phyloP scores from a whole-genome alignment of 2,329 filamentous ascomycete genomes.

The Lasiodiplodia citricola region DNA sequence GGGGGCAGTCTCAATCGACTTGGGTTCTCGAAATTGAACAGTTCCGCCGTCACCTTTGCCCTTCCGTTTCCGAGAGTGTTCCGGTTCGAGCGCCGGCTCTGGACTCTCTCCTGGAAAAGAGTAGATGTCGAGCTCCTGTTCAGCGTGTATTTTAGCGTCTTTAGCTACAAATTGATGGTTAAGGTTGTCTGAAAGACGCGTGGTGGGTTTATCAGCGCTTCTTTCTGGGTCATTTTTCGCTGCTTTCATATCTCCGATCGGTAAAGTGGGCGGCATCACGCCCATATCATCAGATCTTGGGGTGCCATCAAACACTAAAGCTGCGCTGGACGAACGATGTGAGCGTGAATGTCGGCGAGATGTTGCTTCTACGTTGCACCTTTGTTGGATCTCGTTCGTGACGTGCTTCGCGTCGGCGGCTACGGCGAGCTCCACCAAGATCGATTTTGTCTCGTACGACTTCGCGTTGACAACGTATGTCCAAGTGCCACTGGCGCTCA shows the following conservation, averaged over 20 bases:
- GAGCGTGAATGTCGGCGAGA: background rate
- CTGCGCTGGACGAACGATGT: background rate
- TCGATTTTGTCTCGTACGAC: conserved; percentile 29
- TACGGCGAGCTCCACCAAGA: conserved; percentile 26
- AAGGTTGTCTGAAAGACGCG: background rate
- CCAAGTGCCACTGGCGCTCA: conserved; percentile 28
- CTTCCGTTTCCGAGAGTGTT: conserved; percentile 17
- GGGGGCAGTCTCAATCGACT: background rate
- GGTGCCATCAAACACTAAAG: background rate
- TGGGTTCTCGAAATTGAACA: background rate
- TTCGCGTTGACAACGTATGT: conserved; percentile 36
- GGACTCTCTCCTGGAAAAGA: conserved; percentile 28
- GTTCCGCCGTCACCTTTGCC: background rate
- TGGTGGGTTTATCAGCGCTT: background rate
- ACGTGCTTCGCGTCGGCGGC: background rate
- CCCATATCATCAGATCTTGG: background rate
- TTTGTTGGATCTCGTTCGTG: background rate
- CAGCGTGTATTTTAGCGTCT: background rate
- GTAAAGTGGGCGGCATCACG: background rate
- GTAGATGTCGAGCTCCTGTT: conserved; percentile 19
- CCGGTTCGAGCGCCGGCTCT: background rate
- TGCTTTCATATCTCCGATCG: background rate
- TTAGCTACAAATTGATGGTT: background rate
- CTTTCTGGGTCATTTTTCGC: background rate
- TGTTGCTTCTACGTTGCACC: background rate